These are phyloP conservation scores for Salvia splendens DNA, from an alignment of 257 asterid species.

Conservation along the genomic window DNA sequence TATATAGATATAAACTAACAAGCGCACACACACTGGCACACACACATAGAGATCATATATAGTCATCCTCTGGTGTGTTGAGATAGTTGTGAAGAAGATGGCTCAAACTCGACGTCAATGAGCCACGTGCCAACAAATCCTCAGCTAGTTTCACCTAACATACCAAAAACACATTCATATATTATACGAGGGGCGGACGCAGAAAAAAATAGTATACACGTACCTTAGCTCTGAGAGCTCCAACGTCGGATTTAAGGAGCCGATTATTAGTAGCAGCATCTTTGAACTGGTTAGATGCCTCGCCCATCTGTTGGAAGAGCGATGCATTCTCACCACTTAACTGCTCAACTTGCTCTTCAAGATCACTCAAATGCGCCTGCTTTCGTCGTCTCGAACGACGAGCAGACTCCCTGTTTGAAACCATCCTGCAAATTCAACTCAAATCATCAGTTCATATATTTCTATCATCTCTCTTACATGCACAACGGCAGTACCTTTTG, in stretches of 20 bases:
- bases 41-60: not conserved
- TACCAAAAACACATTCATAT: too few species aligned
- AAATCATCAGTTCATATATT: too few species aligned
- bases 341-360: slow-evolving; percentile 72
- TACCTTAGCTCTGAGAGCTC: slow-evolving; percentile 86
- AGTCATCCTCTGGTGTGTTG: slow-evolving; percentile 43
- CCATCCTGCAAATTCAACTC: slow-evolving; percentile 52
- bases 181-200: too few species aligned
- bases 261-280: slow-evolving; percentile 67
- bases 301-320: slow-evolving; percentile 52
- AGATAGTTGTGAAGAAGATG: slow-evolving; percentile 67
- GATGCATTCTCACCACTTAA: slow-evolving; percentile 56
- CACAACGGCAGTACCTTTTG: slow-evolving; percentile 44
- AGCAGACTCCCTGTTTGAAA: slow-evolving; percentile 80
- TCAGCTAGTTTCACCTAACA: slow-evolving; percentile 72
- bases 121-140: slow-evolving; percentile 68
- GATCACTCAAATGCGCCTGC: slow-evolving; percentile 69
- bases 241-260: slow-evolving; percentile 76
- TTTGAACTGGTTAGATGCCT: slow-evolving; percentile 62
- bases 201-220: too few species aligned
- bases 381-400: slow-evolving; percentile 77
- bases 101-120: slow-evolving; percentile 60
- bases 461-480: not conserved
- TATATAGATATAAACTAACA: too few species aligned
- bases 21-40: too few species aligned